Base-by-base conservation (phyloP, 768 basidiomycete species). In the Calocybe indica region DNA sequence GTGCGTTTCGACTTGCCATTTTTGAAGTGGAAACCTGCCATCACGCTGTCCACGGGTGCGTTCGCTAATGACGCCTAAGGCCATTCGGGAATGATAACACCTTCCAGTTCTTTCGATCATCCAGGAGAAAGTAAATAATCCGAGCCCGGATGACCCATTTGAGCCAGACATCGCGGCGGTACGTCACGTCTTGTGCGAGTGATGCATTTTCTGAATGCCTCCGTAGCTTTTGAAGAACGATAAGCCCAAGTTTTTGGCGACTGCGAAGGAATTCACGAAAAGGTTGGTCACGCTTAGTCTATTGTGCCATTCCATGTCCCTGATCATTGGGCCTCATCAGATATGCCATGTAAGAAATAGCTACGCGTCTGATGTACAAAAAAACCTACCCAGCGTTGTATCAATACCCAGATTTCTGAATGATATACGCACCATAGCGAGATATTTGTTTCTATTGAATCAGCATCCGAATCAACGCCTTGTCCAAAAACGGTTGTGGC, bases 151-250 rank as follows among this genome's bases (percentile, higher is more conserved):
- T 57, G 90, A 92, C 60, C 90, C 90, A 0, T 92, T 89, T 57
- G 87, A 91, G 58, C 85, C 90, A 29, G 88, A 91, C 1, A 87
- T 91, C 55, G 90, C 90, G 34, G 83, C 83, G 31, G 86, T 92
- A 60, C 46, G 83, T 68, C 47, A 40, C 39, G 15, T 3, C 38
- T 39, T 11, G 49, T 37, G 3, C 8, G 28, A 32, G 41, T 32
- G n/a, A 37, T 15, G 35, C 37, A 38, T 13, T 37, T 3, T 34
- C 37, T 47, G 22, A 12, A 15, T 3, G 46, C 43, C 44, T 45
- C 36, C 42, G 5, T 58, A 92, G 88, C 63, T 82, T 43, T 59
- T 92, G 54, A 91, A 89, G 76, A 81, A 80, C 56, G 86, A 92
- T 59, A 82, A 79, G 59, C 59, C 70, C 40, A 88, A 82, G 63